phyloP scores from a whole-genome alignment of 1,284 basidiomycete genomes.

The Ceratobasidium sp. region DNA sequence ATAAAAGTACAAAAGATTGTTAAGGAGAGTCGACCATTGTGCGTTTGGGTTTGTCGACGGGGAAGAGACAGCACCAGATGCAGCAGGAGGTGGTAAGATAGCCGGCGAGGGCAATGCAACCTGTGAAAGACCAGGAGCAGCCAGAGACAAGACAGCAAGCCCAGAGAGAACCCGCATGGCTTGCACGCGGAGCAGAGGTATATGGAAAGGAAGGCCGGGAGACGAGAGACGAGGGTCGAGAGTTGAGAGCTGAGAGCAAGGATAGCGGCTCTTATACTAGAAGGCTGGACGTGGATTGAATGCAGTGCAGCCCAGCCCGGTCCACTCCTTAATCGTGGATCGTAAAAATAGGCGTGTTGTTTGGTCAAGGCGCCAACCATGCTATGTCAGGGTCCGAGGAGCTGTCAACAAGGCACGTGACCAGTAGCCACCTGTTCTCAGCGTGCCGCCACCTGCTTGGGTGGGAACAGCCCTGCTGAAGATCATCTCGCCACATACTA shows the following conservation, averaged over 20 bases:
- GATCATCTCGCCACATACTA: not conserved
- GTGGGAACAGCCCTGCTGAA: not conserved
- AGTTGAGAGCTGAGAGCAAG: not conserved
- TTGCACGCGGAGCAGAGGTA: not conserved
- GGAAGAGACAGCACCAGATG: slow-evolving; percentile 66
- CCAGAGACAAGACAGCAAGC: slow-evolving; percentile 4
- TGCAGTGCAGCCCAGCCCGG: slow-evolving; percentile 2
- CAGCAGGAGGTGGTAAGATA: slow-evolving; percentile 70
- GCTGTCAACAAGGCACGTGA: not conserved
- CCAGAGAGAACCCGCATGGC: slow-evolving; percentile 26
- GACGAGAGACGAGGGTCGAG: not conserved
- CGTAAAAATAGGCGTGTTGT: slow-evolving; percentile 23
- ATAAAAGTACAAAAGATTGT: slow-evolving; percentile 87
- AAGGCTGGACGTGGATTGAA: slow-evolving; percentile 12
- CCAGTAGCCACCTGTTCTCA: slow-evolving; percentile 14
- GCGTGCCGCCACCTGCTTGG: slow-evolving; percentile 25
- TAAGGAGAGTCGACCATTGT: slow-evolving; percentile 84
- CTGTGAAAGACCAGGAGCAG: slow-evolving; percentile 56
- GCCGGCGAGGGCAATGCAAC: slow-evolving; percentile 69
- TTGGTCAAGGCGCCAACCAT: not conserved
- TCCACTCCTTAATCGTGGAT: not conserved
- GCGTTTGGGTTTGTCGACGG: slow-evolving; percentile 64
- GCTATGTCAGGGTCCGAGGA: slow-evolving; percentile 19
- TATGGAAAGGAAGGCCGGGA: not conserved
- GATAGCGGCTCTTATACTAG: slow-evolving; percentile 5